Evolutionary conservation across 176 grass and related monocot species (phyloP).

Genomic region (Ananas comosus): DNA sequence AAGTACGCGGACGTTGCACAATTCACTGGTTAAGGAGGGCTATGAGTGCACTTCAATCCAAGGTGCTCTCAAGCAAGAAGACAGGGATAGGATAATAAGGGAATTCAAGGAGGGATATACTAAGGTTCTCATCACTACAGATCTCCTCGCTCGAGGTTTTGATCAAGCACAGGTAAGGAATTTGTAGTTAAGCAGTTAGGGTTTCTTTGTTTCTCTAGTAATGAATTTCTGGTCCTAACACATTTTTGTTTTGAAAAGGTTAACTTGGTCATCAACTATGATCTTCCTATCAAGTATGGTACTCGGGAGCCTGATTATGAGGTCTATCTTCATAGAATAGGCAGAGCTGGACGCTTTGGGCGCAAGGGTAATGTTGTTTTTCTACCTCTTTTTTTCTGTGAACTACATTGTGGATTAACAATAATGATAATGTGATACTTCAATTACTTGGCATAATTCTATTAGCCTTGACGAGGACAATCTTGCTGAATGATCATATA

Average conservation of each 20-base stretch:
- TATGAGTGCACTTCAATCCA: conserved; percentile 90
- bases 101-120: conserved; percentile 92
- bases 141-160: conserved; percentile 87
- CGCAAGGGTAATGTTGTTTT: conserved; percentile 55
- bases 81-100: conserved; percentile 75
- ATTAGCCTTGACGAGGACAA: no score
- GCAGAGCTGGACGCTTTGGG: conserved; percentile 90
- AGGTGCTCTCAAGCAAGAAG: conserved; percentile 73
- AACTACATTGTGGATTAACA: background rate
- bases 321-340: conserved; percentile 92
- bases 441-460: no score
- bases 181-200: background rate
- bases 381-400: conserved; percentile 1
- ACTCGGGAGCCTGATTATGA: conserved; percentile 73
- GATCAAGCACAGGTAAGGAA: conserved; percentile 87
- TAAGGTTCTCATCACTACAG: conserved; percentile 85
- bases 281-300: conserved; percentile 65
- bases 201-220: background rate
- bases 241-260: conserved; percentile 39
- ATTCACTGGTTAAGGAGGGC: conserved; percentile 57
- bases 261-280: conserved; percentile 95
- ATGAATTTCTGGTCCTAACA: conserved; percentile 2
- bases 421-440: background rate
- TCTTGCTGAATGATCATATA: no score
- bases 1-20: conserved; percentile 70